Evolutionary conservation across 441 rosid genomes (phyloP), one percentile per base, ranked within the genome.

Genomic region (Bruguiera hainesii): DNA sequence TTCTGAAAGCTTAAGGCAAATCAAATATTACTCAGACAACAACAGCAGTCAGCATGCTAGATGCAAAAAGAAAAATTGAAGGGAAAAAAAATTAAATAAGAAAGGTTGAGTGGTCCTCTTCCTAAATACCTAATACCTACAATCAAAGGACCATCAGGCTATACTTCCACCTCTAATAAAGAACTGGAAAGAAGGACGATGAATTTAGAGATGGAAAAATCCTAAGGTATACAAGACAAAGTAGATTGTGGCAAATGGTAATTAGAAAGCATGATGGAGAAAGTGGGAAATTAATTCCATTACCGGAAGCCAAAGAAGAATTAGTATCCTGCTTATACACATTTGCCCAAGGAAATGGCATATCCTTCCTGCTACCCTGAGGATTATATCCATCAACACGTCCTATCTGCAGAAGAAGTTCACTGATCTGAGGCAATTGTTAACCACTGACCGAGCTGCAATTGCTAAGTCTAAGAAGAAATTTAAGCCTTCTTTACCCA

Each of bases 291-390:
- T 53, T 15, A 16, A 16, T 52, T 56, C 65, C 33, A 67, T 60
- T 42, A 89, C 93, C 93, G 65, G 74, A 35, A 37, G 71, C 71
- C 23, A 59, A 13, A 66, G 78, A 73, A 26, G 78, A 64, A 26
- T 57, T 68, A 18, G 66, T 67, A 20, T 83, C 85, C 60, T 81
- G 80, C 69, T 79, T 89, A 66, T 73, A 77, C 25, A 84, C 84
- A 79, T 89, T 75, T 57, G 97, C 79, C 98, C 97, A 93, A 64
- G 85, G 59, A 67, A 90, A 84, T 77, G 84, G 76, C 11, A 66
- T 52, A 68, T 90, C 98, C 77, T 83, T 93, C 59, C 75, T 80
- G 31, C 68, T 63, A 75, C 66, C 81, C 50, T 78, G 91, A 55
- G 77, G 81, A 78, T 89, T 87, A 78, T 72, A 79, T 57, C 90